Percentiles rank a stretch among this genome's conserved stretches.
Conservation (phyloP, 164 flowering plant species). For the Stephania cephalantha region DNA sequence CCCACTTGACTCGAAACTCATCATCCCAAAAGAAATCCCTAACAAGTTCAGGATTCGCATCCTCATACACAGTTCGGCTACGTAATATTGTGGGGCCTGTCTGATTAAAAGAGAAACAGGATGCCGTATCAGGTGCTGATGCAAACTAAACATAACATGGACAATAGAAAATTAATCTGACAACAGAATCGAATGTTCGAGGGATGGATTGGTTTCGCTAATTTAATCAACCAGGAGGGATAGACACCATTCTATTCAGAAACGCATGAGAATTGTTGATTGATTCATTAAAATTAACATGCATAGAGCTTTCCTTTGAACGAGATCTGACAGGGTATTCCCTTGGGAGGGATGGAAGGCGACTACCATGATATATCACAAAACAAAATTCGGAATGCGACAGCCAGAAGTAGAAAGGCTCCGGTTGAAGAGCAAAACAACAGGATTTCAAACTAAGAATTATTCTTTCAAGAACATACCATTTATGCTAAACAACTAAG, state of each 20-base stretch:
- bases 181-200: not conserved
- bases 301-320: not conserved
- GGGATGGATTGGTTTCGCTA: not conserved
- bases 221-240: not conserved
- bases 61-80: conserved; percentile 88
- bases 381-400: too few species aligned
- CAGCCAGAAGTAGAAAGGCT: not conserved
- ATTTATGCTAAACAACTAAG: not conserved
- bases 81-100: conserved; percentile 61
- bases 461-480: not conserved
- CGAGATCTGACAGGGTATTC: not conserved
- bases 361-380: too few species aligned
- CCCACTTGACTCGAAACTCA: conserved; percentile 94
- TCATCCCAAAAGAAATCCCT: conserved; percentile 99
- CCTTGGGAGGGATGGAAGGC: too few species aligned
- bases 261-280: not conserved
- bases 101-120: conserved; percentile 31
- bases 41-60: conserved; percentile 83
- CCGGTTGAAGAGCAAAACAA: not conserved
- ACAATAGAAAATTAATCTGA: not conserved
- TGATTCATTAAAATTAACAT: not conserved
- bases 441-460: not conserved
- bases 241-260: too few species aligned
- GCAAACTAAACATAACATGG: not conserved
- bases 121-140: conserved; percentile 10